Conservation (phyloP, 2,329 filamentous ascomycete species). For the Tolypocladium pustulatum region DNA sequence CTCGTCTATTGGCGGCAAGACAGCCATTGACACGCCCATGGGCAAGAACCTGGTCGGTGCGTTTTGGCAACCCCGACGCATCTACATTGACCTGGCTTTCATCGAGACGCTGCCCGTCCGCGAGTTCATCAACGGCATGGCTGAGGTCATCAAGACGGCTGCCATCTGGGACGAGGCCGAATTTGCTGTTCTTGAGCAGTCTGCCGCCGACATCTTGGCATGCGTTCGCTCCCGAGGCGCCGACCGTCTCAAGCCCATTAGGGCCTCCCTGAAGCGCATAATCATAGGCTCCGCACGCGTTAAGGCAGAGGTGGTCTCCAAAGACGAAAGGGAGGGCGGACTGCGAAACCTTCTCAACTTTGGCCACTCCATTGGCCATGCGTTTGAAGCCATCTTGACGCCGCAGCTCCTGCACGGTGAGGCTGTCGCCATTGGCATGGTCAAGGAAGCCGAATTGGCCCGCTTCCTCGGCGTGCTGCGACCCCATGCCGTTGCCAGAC, state of each 20-base stretch:
- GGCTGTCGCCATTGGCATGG: slow-evolving; percentile 94
- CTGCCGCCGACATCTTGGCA: slow-evolving; percentile 63
- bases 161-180: slow-evolving; percentile 90
- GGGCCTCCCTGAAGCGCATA: slow-evolving; percentile 60
- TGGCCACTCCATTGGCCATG: slow-evolving; percentile 95
- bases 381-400: slow-evolving; percentile 88
- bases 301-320: slow-evolving; percentile 89
- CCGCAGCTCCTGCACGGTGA: slow-evolving; percentile 94
- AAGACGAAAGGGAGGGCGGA: slow-evolving; percentile 88
- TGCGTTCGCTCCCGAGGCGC: slow-evolving; percentile 21
- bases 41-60: slow-evolving; percentile 94
- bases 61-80: slow-evolving; percentile 91
- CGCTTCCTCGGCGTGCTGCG: slow-evolving; percentile 78
- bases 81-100: slow-evolving; percentile 91
- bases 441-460: slow-evolving; percentile 91
- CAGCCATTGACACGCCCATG: slow-evolving; percentile 89
- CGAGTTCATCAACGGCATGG: slow-evolving; percentile 98
- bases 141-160: slow-evolving; percentile 94
- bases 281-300: slow-evolving; percentile 85
- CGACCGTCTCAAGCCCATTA: slow-evolving; percentile 60
- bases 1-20: slow-evolving; percentile 96
- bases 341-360: slow-evolving; percentile 93
- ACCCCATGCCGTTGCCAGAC: slow-evolving; percentile 76
- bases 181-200: slow-evolving; percentile 74
- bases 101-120: slow-evolving; percentile 80